Base-by-base conservation (phyloP, 805 yeast species). In the Candida loeiensis region DNA sequence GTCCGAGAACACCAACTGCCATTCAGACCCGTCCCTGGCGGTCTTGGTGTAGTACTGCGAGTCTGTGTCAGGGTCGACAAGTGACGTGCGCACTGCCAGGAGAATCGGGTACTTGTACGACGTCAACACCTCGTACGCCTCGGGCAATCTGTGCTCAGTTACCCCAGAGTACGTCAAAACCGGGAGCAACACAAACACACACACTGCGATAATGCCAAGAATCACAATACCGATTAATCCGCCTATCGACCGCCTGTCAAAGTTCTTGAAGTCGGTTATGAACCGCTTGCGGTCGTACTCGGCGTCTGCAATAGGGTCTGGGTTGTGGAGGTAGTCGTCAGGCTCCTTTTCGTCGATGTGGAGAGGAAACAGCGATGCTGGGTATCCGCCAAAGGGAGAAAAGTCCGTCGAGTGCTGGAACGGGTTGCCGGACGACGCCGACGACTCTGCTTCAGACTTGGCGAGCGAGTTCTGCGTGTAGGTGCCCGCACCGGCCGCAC, bases 1-100 rank as follows among this genome's bases (percentile, higher is more conserved):
- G 63, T 90, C 97, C 16, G 91, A 81, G 56, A 90, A 90, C 1
- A 85, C 95, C 53, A 90, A 73, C 11, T 66, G 56, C 95, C 95
- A 86, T 12, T 49, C 50, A 3, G 79, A 71, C 21, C 95, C 95
- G 51, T 75, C 79, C 45, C 54, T 64, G 6, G 83, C 76, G 9
- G 55, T 64, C 55, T 74, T 77, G 1, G 80, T 71, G 30, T 45
- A 41, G 0, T 79, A 83, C 2, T 55, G 54, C 1, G 46, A 30
- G 0, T 91, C 93, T 3, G 93, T 85, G 54, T 85, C 93, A 2
- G 79, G 76, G 53, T 85, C 95, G 12, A 85, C 63, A 34, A 85
- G 61, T n/a, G 59, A 45, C 0, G 83, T 71, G 47, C 93, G 65
- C 39, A 84, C 71, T 1, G 86, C 81, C 24, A 74, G 54, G 29